phyloP scores from a whole-genome alignment of 2,329 filamentous ascomycete species.

The Fonsecaea multimorphosa region DNA sequence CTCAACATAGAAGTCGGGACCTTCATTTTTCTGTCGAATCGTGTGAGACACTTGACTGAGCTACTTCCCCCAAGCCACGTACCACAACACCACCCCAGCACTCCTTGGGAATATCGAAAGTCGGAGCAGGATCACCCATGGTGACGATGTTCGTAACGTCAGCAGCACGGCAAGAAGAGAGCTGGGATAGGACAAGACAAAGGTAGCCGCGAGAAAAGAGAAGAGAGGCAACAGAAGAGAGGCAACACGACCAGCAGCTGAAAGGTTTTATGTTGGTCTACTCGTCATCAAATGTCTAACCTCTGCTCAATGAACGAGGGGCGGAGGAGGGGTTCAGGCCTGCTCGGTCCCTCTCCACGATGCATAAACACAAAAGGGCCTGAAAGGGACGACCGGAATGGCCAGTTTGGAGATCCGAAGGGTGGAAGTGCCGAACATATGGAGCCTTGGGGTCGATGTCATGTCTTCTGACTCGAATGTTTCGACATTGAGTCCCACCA shows the following conservation, averaged over 20 bases:
- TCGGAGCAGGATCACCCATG: constrained; percentile 34
- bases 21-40: constrained; percentile 35
- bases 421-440: not conserved
- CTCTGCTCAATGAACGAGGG: not conserved
- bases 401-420: not conserved
- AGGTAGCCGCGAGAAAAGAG: not conserved
- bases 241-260: not conserved
- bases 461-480: constrained; percentile 11
- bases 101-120: constrained; percentile 40
- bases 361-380: not conserved
- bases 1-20: constrained; percentile 38
- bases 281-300: not conserved
- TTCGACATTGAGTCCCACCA: not conserved
- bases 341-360: not conserved
- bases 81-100: constrained; percentile 37
- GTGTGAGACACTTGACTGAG: constrained; percentile 2
- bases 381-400: not conserved
- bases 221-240: not conserved
- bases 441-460: constrained; percentile 6
- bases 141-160: not conserved
- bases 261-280: not conserved
- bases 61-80: constrained; percentile 10
- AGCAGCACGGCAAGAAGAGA: not conserved
- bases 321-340: constrained; percentile 1
- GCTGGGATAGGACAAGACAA: not conserved